Percentiles rank a stretch among this genome's conserved stretches.
Evolutionary conservation across 257 asterid genomes (phyloP).

Genomic region (Solanum paucissectum): DNA sequence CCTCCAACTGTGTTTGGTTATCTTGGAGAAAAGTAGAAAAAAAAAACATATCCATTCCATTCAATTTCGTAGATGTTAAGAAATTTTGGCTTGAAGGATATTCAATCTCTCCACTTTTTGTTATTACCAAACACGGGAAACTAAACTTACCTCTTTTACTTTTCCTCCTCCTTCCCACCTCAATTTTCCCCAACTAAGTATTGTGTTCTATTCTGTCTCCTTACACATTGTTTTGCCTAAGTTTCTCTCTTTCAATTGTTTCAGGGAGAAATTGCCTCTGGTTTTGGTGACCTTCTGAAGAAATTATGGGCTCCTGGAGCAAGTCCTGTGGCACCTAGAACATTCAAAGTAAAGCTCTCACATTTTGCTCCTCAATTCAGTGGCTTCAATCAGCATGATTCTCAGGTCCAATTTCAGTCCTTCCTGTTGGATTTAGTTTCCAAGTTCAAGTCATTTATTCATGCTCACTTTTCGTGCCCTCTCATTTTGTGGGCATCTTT

Average conservation of each 20-base stretch:
- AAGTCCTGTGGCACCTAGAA: conserved; percentile 76
- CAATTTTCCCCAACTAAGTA: neutral
- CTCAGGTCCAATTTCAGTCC: conserved; percentile 56
- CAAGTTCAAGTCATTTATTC: neutral
- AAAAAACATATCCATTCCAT: neutral
- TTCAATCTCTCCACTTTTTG: neutral
- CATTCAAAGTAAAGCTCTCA: conserved; percentile 80
- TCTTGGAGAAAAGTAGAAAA: neutral
- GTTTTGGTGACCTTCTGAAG: conserved; percentile 88
- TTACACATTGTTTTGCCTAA: neutral
- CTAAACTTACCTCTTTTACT: neutral
- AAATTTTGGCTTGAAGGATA: neutral
- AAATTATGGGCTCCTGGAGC: conserved; percentile 97
- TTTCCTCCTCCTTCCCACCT: neutral
- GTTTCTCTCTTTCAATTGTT: neutral
- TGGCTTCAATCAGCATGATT: conserved; percentile 94
- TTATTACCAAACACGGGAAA: neutral
- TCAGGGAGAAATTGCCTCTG: conserved; percentile 95
- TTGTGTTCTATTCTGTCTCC: neutral
- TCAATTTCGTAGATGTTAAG: neutral
- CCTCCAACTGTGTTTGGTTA: neutral
- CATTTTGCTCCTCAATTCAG: conserved; percentile 96
- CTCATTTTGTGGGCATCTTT: neutral
- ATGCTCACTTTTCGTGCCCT: neutral
- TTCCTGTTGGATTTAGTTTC: neutral